Conservation (phyloP, 345 rosid genomes). For the Lepidium sativum region DNA sequence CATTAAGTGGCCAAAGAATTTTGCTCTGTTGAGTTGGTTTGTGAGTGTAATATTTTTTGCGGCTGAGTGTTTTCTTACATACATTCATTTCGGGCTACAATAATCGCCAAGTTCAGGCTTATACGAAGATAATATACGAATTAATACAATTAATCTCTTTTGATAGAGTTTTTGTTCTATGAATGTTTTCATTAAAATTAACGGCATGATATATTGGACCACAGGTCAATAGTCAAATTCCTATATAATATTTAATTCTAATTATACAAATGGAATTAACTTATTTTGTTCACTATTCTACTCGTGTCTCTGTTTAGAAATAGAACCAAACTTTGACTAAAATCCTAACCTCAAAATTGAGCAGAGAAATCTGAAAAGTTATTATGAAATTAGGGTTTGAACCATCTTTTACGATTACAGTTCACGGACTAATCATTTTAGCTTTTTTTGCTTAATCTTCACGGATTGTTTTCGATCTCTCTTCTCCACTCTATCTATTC, state of each 20-base stretch:
- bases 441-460: slow-evolving; percentile 20
- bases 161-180: not conserved
- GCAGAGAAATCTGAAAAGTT: not conserved
- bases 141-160: not conserved
- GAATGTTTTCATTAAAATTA: not conserved
- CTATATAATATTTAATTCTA: no score
- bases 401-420: not conserved
- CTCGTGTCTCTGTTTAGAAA: no score
- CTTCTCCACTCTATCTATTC: not conserved
- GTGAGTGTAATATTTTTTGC: slow-evolving; percentile 17
- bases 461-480: slow-evolving; percentile 8
- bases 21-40: slow-evolving; percentile 15
- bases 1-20: slow-evolving; percentile 24
- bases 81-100: not conserved
- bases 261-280: no score
- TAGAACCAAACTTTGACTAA: no score
- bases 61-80: not conserved
- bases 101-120: slow-evolving; percentile 10
- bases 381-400: slow-evolving; percentile 2
- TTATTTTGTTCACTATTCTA: no score
- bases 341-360: not conserved
- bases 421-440: slow-evolving; percentile 8
- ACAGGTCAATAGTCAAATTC: no score
- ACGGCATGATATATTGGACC: no score
- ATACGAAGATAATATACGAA: slow-evolving; percentile 9